Percentiles rank a stretch among this genome's conserved stretches.
Conservation (phyloP, 345 rosid species). For the Chamaenerion angustifolium region DNA sequence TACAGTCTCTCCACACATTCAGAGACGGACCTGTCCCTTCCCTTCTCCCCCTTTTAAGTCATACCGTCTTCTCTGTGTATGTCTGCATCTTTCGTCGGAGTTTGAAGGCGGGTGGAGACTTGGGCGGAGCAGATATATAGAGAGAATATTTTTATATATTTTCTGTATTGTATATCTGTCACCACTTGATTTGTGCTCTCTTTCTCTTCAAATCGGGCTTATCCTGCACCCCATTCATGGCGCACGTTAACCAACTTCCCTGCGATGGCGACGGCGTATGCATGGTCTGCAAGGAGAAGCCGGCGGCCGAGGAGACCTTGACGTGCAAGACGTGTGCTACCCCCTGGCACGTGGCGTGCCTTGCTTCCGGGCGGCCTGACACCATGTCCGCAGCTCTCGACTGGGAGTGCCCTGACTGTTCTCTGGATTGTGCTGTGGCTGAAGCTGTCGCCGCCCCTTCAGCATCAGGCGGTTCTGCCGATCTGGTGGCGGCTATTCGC, state of each 20-base stretch:
- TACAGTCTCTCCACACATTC: not conserved
- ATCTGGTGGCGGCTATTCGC: slow-evolving; percentile 35
- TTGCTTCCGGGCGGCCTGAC: slow-evolving; percentile 22
- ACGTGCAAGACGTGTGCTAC: slow-evolving; percentile 43
- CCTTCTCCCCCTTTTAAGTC: not conserved
- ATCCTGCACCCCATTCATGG: slow-evolving; percentile 22
- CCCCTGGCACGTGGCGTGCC: slow-evolving; percentile 65
- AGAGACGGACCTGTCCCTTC: not conserved
- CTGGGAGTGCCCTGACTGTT: slow-evolving; percentile 74
- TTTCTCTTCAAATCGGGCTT: not conserved
- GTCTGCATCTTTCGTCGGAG: too few relatives aligned
- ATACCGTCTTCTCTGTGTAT: not conserved
- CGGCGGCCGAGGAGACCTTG: slow-evolving; percentile 32
- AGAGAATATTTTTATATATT: not conserved
- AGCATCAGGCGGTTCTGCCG: slow-evolving; percentile 15
- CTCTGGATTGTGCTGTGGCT: slow-evolving; percentile 4
- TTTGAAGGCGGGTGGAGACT: too few relatives aligned
- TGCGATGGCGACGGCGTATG: slow-evolving; percentile 55
- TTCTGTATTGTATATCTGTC: not conserved
- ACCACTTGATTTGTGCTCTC: slow-evolving; percentile 4
- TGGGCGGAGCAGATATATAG: too few relatives aligned
- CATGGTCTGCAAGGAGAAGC: slow-evolving; percentile 45
- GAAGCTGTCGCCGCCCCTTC: slow-evolving; percentile 11
- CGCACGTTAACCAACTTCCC: slow-evolving; percentile 34
- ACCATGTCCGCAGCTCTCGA: slow-evolving; percentile 27